A percentile compares a stretch with the other conserved stretches of the same genome.
Conservation (phyloP, 805 yeast genomes). For the Candida yuanshanica region DNA sequence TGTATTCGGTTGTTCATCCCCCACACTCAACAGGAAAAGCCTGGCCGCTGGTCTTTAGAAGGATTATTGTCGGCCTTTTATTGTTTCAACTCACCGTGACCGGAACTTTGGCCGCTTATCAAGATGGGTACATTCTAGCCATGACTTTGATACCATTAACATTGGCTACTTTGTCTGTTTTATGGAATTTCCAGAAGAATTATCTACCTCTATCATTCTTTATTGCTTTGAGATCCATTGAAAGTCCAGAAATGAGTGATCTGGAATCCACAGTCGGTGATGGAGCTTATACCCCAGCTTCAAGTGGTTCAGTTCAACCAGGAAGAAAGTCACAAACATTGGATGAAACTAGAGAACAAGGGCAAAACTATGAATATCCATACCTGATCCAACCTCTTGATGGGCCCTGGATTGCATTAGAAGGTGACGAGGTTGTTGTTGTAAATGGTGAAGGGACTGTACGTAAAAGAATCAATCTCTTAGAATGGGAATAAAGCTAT, state of each 20-base stretch:
- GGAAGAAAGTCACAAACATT: constrained; percentile 20
- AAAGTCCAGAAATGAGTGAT: constrained; percentile 2
- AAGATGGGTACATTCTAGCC: constrained; percentile 73
- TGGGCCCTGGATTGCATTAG: constrained; percentile 69
- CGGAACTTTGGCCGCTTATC: constrained; percentile 72
- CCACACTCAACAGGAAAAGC: constrained; percentile 96
- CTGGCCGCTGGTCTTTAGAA: constrained; percentile 86
- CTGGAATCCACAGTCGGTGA: constrained; percentile 15
- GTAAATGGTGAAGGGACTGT: constrained; percentile 39
- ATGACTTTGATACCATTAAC: constrained; percentile 73
- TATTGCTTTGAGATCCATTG: constrained; percentile 80
- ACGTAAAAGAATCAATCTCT: constrained; percentile 29
- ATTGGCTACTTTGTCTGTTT: constrained; percentile 52
- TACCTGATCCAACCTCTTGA: constrained; percentile 63
- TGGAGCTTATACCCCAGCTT: constrained; percentile 10
- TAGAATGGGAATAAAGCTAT: constrained; percentile 36
- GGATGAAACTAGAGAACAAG: constrained; percentile 26
- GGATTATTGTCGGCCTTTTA: constrained; percentile 74
- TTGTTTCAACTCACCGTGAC: constrained; percentile 91
- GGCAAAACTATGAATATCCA: constrained; percentile 70
- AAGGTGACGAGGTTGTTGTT: constrained; percentile 32
- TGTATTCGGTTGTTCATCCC: constrained; percentile 89
- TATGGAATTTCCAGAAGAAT: constrained; percentile 78
- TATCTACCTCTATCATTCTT: constrained; percentile 78
- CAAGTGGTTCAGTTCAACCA: constrained; percentile 11